A percentile compares a stretch with the other conserved stretches of the same genome.
Conservation (phyloP, 495 filamentous ascomycete species). For the Aspergillus nanangensis region DNA sequence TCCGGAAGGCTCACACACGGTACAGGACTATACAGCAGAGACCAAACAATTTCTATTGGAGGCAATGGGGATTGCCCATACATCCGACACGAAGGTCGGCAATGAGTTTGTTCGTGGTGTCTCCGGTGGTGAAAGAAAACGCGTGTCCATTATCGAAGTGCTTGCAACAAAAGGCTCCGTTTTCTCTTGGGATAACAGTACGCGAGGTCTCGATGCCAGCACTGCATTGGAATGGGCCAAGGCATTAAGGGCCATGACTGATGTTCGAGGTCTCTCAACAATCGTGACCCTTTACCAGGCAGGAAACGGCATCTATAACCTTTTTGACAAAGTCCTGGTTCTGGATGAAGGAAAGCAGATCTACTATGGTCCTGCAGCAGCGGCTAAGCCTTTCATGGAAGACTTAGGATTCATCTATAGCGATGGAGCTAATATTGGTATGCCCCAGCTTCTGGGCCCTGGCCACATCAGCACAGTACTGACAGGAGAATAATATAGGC, state of each 20-base stretch:
- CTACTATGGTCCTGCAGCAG: constrained; percentile 53
- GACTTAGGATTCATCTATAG: constrained; percentile 61
- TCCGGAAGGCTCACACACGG: constrained; percentile 34
- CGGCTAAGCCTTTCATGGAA: constrained; percentile 64
- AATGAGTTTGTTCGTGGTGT: constrained; percentile 75
- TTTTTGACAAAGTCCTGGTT: constrained; percentile 62
- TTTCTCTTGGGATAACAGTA: constrained; percentile 60
- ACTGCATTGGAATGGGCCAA: constrained; percentile 51
- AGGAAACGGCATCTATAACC: constrained; percentile 55
- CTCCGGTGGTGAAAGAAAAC: constrained; percentile 79
- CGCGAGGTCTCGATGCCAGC: constrained; percentile 54
- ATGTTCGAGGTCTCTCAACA: constrained; percentile 35
- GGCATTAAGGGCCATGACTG: constrained; percentile 39
- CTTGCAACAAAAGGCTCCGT: constrained; percentile 57
- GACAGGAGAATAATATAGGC: constrained; percentile 18
- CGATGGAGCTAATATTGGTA: constrained; percentile 57
- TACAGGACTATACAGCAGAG: constrained; percentile 42
- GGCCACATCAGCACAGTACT: no score
- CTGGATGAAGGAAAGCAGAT: constrained; percentile 60
- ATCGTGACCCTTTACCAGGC: constrained; percentile 55
- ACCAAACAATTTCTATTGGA: constrained; percentile 66
- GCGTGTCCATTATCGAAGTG: constrained; percentile 64
- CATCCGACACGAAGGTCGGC: constrained; percentile 74
- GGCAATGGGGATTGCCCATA: constrained; percentile 73
- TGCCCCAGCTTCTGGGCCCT: no score